phyloP scores from a whole-genome alignment of 495 filamentous ascomycete genomes.

The Aspergillus nidulans region DNA sequence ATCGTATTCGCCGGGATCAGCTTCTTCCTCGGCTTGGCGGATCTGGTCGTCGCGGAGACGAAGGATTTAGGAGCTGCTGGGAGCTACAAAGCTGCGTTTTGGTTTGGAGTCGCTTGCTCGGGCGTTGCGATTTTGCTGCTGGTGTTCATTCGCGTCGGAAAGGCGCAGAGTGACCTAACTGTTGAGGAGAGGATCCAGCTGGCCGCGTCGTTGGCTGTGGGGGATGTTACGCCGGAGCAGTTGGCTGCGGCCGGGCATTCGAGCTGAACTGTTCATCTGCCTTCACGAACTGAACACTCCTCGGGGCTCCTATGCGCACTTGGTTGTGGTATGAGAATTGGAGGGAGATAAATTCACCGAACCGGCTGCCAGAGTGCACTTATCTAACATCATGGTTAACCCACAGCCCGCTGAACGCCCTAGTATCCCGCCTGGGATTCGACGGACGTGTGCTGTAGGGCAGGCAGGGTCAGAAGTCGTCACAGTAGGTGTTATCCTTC shows the following conservation, averaged over 20 bases:
- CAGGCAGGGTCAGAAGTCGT: too few relatives aligned
- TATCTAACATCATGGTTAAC: too few relatives aligned
- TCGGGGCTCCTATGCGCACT: too few relatives aligned
- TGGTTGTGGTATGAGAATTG: too few relatives aligned
- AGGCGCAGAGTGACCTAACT: slow-evolving; percentile 7
- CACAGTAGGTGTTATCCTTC: too few relatives aligned
- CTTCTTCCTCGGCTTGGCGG: slow-evolving; percentile 10
- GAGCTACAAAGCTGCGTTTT: slow-evolving; percentile 14
- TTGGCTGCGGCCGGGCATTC: background rate
- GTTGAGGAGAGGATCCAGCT: slow-evolving; percentile 8
- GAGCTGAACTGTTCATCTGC: too few relatives aligned
- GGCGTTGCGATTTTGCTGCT: slow-evolving; percentile 5
- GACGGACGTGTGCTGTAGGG: too few relatives aligned
- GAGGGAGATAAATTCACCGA: too few relatives aligned
- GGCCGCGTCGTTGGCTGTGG: background rate
- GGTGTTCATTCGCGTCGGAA: slow-evolving; percentile 1
- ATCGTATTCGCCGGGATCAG: slow-evolving; percentile 13
- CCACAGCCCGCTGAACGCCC: too few relatives aligned
- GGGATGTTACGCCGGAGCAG: background rate
- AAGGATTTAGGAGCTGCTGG: background rate
- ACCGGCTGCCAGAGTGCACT: too few relatives aligned
- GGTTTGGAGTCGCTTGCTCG: slow-evolving; percentile 10
- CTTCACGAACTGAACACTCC: too few relatives aligned
- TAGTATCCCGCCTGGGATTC: too few relatives aligned
- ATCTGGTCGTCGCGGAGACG: slow-evolving; percentile 6